Evolutionary conservation across 2,329 filamentous ascomycete species (phyloP).

Genomic region (Neocucurbitaria cava): DNA sequence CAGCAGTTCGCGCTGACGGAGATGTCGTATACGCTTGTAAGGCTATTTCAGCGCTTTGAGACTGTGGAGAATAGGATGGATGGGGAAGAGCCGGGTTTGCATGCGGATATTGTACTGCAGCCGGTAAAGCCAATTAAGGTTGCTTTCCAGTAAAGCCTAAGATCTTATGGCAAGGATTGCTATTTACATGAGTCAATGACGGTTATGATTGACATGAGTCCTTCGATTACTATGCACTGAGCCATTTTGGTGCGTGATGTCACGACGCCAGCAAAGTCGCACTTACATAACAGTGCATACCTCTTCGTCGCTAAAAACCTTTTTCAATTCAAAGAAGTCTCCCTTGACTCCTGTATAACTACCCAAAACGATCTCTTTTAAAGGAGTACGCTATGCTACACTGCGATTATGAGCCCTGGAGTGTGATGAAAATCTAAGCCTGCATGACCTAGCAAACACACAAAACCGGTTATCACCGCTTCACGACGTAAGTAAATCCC

Average conservation of each 20-base stretch:
- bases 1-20: conserved; percentile 61
- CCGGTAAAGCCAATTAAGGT: conserved; percentile 52
- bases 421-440: not conserved
- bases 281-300: not conserved
- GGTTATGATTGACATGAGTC: not conserved
- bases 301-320: not conserved
- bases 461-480: not conserved
- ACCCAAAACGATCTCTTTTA: no score
- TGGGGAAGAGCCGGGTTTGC: conserved; percentile 47
- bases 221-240: not conserved
- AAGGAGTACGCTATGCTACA: no score
- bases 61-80: conserved; percentile 51
- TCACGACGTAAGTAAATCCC: not conserved
- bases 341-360: no score
- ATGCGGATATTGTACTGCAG: conserved; percentile 58
- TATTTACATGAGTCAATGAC: not conserved
- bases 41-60: conserved; percentile 55
- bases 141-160: conserved; percentile 33
- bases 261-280: not conserved
- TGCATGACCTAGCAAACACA: not conserved
- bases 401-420: no score
- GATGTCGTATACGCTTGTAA: conserved; percentile 57
- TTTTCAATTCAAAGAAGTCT: no score
- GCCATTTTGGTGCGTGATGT: not conserved
- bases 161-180: not conserved